A percentile compares a stretch with the other conserved stretches of the same genome.
phyloP scores from a whole-genome alignment of 306 rosid species.

The Argentina anserina region DNA sequence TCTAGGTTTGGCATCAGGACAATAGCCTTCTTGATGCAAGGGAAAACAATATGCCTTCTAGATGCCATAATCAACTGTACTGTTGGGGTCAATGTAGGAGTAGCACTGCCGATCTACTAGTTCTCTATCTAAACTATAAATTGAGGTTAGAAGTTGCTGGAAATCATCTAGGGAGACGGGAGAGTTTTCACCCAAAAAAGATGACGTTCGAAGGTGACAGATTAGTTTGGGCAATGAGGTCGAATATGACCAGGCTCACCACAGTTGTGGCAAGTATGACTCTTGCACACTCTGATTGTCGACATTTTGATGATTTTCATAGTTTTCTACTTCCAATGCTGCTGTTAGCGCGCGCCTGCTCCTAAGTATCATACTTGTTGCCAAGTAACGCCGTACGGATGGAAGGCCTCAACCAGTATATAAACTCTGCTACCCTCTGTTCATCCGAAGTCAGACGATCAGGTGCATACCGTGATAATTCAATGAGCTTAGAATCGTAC shows the following conservation, averaged over 20 bases:
- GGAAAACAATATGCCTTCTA: too few species aligned
- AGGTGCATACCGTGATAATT: conserved; percentile 4
- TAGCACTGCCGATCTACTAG: too few species aligned
- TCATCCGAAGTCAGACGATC: neutral
- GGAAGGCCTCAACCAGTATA: neutral
- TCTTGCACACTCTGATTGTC: neutral
- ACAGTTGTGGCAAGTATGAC: neutral
- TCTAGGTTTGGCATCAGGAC: too few species aligned
- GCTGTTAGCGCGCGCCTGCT: neutral
- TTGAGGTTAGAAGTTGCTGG: too few species aligned
- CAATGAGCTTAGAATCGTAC: neutral
- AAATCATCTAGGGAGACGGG: too few species aligned
- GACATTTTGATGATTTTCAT: neutral
- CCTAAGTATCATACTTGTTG: neutral
- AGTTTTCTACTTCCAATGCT: neutral
- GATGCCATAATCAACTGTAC: too few species aligned
- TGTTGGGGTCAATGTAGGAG: too few species aligned
- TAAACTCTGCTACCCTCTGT: neutral
- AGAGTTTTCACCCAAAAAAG: too few species aligned
- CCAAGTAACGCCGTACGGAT: neutral
- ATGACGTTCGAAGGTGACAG: neutral
- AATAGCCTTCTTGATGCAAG: too few species aligned
- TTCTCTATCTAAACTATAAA: too few species aligned
- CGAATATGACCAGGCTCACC: conserved; percentile 3
- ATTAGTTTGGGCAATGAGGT: neutral